Evolutionary conservation across 495 filamentous ascomycete species (phyloP), one percentile per base, ranked within the genome.

Genomic region (Clohesyomyces aquaticus): DNA sequence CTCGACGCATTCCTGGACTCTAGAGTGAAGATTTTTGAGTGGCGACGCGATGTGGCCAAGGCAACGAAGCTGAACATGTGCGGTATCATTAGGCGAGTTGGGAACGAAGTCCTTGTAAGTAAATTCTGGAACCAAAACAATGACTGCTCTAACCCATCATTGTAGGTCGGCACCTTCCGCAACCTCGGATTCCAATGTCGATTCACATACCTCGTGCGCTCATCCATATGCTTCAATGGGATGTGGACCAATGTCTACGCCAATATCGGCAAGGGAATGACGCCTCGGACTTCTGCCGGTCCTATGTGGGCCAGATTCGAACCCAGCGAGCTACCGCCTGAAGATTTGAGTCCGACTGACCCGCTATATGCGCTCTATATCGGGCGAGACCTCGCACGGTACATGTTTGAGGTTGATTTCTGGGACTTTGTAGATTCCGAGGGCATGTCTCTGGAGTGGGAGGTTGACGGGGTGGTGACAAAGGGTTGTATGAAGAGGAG

Each of bases 1-100:
- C 41, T 62, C 16, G 25, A 28, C 12, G 35, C 38, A n/a, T 62
- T 62, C 19, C 48, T 62, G 1, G 41, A 62, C 21, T 50, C 32
- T 12, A 8, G 23, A 10, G 38, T 47, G 9, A 21, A 21, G 16
- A 26, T 35, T 4, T 62, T 62, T 38, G 50, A 62, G 21, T 62
- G 59, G 59, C 23, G 50, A 2, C 49, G 38, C 47, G 19, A 27
- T 18, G 28, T 53, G 19, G 19, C 16, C 6, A 4, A n/a, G 8
- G 22, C 55, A 2, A 46, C 22, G 2, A 8, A 46, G 11, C 41
- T 26, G 1, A 4, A 10, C 25, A 47, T 55, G 23, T n/a, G 18
- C 8, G 53, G n/a, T 1, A 22, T 62, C 32, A 62, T 62, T 26
- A 48, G 59, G 4, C 48, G 59, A 2, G 38, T 42, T 12, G 49